These are phyloP conservation scores for Monosporozyma siamensis DNA, from an alignment of 805 yeast genomes.

Conservation along the genomic window DNA sequence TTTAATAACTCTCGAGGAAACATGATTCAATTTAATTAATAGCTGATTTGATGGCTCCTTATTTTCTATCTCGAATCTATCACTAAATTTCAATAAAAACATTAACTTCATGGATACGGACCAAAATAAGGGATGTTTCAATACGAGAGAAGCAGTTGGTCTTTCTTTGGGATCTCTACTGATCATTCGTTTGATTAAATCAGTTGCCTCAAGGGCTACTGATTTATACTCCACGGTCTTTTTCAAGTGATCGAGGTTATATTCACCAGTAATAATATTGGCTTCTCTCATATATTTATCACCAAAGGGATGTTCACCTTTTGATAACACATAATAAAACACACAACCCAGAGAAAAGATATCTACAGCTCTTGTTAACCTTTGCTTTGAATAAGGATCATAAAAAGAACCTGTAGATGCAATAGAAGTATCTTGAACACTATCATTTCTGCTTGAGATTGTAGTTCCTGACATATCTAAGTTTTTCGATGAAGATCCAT, in stretches of 20 bases:
- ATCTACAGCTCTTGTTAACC: conserved; percentile 84
- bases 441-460: not conserved
- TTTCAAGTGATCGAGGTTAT: conserved; percentile 37
- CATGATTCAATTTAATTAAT: conserved; percentile 44
- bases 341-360: conserved; percentile 93
- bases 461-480: conserved; percentile 4
- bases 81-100: conserved; percentile 79
- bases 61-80: conserved; percentile 76
- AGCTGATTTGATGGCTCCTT: conserved; percentile 69
- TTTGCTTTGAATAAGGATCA: conserved; percentile 39
- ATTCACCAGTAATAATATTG: conserved; percentile 66
- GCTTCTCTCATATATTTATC: conserved; percentile 80
- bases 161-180: conserved; percentile 53
- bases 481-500: conserved; percentile 11
- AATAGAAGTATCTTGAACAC: conserved; percentile 5
- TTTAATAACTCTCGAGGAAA: conserved; percentile 43
- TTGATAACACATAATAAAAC: conserved; percentile 73
- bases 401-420: conserved; percentile 18
- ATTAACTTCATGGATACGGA: conserved; percentile 59
- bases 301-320: conserved; percentile 94
- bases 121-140: conserved; percentile 92
- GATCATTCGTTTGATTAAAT: conserved; percentile 69
- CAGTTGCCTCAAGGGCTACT: conserved; percentile 50
- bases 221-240: conserved; percentile 18
- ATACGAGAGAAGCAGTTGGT: conserved; percentile 58